Percentiles rank a stretch among this genome's conserved stretches.
phyloP scores from a whole-genome alignment of 495 filamentous ascomycete species.

The Penicillium verhagenii region DNA sequence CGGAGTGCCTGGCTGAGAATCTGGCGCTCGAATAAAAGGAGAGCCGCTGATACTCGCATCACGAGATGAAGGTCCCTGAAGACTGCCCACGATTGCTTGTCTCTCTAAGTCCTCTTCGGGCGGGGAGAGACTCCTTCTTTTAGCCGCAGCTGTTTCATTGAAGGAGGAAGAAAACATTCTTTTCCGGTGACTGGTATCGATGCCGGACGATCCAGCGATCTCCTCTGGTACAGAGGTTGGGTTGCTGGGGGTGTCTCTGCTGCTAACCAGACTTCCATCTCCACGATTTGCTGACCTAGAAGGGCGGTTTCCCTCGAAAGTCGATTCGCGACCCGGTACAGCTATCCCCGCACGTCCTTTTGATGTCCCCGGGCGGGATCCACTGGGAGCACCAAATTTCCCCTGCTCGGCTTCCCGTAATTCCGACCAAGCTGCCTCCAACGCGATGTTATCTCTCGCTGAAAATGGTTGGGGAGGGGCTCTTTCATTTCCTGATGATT shows the following conservation, averaged over 20 bases:
- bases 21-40: conserved; percentile 39
- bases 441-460: conserved; percentile 65
- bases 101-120: conserved; percentile 18
- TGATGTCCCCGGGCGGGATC: conserved; percentile 34
- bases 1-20: conserved; percentile 30
- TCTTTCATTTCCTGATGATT: conserved; percentile 47
- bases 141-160: conserved; percentile 14
- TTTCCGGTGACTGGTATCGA: conserved; percentile 17
- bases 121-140: conserved; percentile 21
- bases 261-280: conserved; percentile 27
- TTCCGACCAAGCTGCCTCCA: conserved; percentile 70
- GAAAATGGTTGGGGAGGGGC: conserved; percentile 74
- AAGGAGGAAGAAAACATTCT: conserved; percentile 27
- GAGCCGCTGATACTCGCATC: conserved; percentile 44
- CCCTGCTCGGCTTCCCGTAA: conserved; percentile 44
- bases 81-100: conserved; percentile 18
- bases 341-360: conserved; percentile 38
- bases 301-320: conserved; percentile 32
- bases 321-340: conserved; percentile 39
- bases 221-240: neutral
- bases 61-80: conserved; percentile 30
- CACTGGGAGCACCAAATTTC: conserved; percentile 26
- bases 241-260: conserved; percentile 20
- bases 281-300: conserved; percentile 23
- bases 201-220: conserved; percentile 1